Evolutionary conservation across 2,329 filamentous ascomycete genomes (phyloP).

Genomic region (Phoma herbarum): DNA sequence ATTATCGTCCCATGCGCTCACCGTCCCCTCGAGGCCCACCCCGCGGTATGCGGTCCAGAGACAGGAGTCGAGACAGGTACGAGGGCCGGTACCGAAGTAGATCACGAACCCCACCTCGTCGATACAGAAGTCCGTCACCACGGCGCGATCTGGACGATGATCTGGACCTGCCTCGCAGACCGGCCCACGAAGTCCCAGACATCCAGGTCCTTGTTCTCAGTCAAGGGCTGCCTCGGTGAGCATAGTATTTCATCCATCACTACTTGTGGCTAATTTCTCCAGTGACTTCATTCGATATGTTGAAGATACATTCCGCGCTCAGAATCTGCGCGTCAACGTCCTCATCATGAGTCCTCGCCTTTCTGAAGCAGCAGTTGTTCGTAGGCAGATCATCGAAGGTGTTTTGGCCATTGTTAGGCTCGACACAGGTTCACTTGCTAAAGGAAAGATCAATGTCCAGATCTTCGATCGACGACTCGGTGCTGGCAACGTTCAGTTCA

Average conservation of each 20-base stretch:
- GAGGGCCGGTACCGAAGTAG: slow-evolving; percentile 64
- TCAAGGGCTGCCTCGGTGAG: slow-evolving; percentile 62
- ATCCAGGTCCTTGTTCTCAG: slow-evolving; percentile 87
- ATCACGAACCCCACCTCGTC: slow-evolving; percentile 72
- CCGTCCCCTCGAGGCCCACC: slow-evolving; percentile 55
- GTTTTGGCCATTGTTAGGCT: slow-evolving; percentile 86
- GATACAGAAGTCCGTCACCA: slow-evolving; percentile 75
- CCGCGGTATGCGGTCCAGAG: slow-evolving; percentile 49
- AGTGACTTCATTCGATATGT: slow-evolving; percentile 84
- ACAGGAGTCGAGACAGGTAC: slow-evolving; percentile 58
- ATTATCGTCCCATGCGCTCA: slow-evolving; percentile 62
- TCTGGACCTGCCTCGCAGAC: slow-evolving; percentile 76
- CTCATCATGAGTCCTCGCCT: slow-evolving; percentile 82
- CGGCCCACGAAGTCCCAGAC: slow-evolving; percentile 81
- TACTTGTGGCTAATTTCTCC: slow-evolving; percentile 9
- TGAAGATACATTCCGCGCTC: slow-evolving; percentile 75
- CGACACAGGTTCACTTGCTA: slow-evolving; percentile 72
- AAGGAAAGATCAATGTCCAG: slow-evolving; percentile 79
- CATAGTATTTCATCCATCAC: background rate
- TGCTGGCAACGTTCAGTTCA: slow-evolving; percentile 79
- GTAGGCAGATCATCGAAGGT: slow-evolving; percentile 86
- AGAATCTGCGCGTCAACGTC: slow-evolving; percentile 77
- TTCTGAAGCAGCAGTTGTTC: slow-evolving; percentile 79
- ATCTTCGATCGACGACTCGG: slow-evolving; percentile 84
- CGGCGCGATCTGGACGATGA: slow-evolving; percentile 65